phyloP scores from a whole-genome alignment of 805 yeast genomes.

The Danielia reshetovae region DNA sequence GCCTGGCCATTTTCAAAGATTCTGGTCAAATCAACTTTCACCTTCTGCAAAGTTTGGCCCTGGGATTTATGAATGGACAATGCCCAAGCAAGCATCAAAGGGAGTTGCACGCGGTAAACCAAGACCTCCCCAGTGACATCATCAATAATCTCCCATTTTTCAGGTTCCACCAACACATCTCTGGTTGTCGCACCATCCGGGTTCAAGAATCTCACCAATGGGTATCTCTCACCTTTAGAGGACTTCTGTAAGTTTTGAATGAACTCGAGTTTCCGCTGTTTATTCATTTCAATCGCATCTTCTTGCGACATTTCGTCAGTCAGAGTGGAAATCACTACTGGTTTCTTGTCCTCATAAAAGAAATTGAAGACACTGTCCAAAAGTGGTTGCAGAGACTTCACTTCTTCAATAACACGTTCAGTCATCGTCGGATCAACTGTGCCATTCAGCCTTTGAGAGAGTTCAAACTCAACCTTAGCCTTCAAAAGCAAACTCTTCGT shows the following conservation, averaged over 20 bases:
- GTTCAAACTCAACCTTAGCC: constrained; percentile 6
- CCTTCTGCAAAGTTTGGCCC: constrained; percentile 74
- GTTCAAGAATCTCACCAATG: constrained; percentile 72
- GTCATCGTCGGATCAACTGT: background rate
- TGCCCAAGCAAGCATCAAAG: constrained; percentile 76
- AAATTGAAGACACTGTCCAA: constrained; percentile 15
- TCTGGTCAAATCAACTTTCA: constrained; percentile 62
- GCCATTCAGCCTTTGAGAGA: constrained; percentile 9
- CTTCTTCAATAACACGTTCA: background rate
- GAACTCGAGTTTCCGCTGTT: constrained; percentile 46
- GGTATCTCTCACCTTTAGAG: constrained; percentile 50
- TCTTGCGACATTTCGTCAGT: background rate
- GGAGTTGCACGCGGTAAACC: constrained; percentile 52
- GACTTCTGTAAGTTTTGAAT: constrained; percentile 39
- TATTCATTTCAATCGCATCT: constrained; percentile 17
- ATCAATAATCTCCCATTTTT: constrained; percentile 77
- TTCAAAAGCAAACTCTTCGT: constrained; percentile 14
- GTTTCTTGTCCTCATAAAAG: constrained; percentile 3
- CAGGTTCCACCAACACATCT: constrained; percentile 77
- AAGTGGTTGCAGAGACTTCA: constrained; percentile 2
- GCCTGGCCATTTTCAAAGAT: constrained; percentile 82
- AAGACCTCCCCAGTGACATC: constrained; percentile 56
- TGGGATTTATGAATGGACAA: constrained; percentile 81
- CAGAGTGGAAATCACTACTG: background rate
- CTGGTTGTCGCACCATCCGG: constrained; percentile 66